Base-by-base conservation (phyloP, 1,139 yeast species). In the Entelexis paramagnoliae region DNA sequence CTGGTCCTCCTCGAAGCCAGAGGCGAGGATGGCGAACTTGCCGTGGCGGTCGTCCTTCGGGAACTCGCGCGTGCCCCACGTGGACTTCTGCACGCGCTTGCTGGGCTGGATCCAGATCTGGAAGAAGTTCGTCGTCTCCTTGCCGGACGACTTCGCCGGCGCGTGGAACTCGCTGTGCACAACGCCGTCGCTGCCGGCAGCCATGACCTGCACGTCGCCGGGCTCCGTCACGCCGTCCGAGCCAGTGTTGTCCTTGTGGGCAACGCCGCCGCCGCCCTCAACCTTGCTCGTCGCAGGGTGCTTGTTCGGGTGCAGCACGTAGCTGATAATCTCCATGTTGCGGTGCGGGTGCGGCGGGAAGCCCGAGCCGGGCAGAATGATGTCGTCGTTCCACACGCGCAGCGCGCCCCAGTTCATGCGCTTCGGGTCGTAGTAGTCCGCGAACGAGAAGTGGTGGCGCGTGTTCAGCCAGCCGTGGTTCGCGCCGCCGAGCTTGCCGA, bases 141-240 rank as follows among this genome's bases (percentile, higher is more conserved):
- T 39, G 20, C 16, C 22, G 10, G 30, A 9, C 17, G 17, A 24
- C 34, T 42, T 42, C 32, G 53, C 52, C n/a, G 40, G 42, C 30
- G 34, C 83, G 79, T n/a, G 95, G 95, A 80, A 86, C 65, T 87
- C 95, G 10, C 87, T 78, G 66, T 87, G 96, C 41, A 85, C 87
- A 45, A 87, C 79, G 52, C 95, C 96, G 60, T 75, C 77, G 39
- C 46, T 40, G 55, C 96, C 96, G 13, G 96, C 96, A 45, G 96
- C 87, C 96, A 88, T 88, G 65, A 88, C 87, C 69, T 88, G 96
- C 60, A 88, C 72, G 64, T 88, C 96, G 49, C 96, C 96, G 22
- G 88, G 81, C 54, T 79, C 77, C 52, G 88, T 71, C 20, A 86
- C 74, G 51, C 96, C 96, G 53, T 77, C 75, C 34, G 82, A 72